Evolutionary conservation across 768 basidiomycete genomes (phyloP), one percentile per base, ranked within the genome.

Genomic region (Kwoniella shandongensis): DNA sequence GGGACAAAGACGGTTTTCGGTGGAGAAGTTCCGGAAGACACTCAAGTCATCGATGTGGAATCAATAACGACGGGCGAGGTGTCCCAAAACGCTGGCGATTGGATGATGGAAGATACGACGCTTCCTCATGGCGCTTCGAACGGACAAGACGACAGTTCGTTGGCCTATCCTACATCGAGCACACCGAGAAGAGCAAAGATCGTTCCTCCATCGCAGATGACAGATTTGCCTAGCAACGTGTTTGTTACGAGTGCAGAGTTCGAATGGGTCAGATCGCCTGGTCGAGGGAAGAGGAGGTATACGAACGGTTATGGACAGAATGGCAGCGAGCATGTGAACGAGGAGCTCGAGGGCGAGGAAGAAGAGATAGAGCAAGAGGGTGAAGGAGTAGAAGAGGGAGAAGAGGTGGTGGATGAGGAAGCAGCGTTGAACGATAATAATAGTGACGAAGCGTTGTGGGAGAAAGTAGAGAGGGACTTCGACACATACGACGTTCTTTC

Each of bases 1-100:
- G 63, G 57, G 4, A 58, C 47, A 0, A 56, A 58, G 52, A 70
- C 63, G 7, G 53, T 66, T 3, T 73, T 68, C 25, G 53, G 26
- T 40, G 61, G 36, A 17, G 30, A 20, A 22, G 38, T 22, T 2
- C 29, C 29, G 10, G 47, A 26, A 48, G 17, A 15, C 15, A 32
- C 13, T 15, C n/a, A 15, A 1, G 47, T 29, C 22, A 18, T 2
- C n/a, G 4, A 18, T 18, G 47, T 18, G 4, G 18, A 12, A 30
- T 20, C 27, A 23, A 17, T 56, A 42, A 51, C 51, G 51, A 23
- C 46, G 38, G 32, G 32, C 32, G 32, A 32, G 6, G 32, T 18
- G 11, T 15, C 27, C n/a, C 48, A 23, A 50, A n/a, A 15, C 29
- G 4, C 48, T n/a, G n/a, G n/a, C 30, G 48, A 23, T 5, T 18